Evolutionary conservation across 495 filamentous ascomycete genomes (phyloP).

Genomic region (Cercophora newfieldiana): DNA sequence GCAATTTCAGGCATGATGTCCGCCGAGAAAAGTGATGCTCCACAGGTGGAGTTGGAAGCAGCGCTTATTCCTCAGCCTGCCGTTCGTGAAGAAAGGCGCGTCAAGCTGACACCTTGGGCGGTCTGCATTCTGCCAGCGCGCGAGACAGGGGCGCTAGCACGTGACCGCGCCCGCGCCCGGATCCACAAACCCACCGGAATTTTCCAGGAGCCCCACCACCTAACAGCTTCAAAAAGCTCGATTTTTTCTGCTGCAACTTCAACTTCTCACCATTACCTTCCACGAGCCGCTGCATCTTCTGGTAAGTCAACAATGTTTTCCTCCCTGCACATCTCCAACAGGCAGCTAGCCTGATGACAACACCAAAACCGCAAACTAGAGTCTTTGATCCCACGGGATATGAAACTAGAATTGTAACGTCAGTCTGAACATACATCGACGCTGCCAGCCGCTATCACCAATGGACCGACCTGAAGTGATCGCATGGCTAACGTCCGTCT

Average conservation of each 20-base stretch:
- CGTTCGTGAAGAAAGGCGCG: not conserved
- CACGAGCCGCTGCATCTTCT: conserved; percentile 21
- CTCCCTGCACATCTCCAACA: conserved; percentile 14
- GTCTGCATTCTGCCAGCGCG: conserved; percentile 16
- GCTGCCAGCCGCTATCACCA: conserved; percentile 19
- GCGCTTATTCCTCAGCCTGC: not conserved
- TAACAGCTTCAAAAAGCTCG: conserved; percentile 36
- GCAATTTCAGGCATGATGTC: conserved; percentile 75
- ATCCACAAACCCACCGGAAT: conserved; percentile 21
- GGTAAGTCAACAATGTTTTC: conserved; percentile 34
- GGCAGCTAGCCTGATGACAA: conserved; percentile 53
- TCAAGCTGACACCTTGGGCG: not conserved
- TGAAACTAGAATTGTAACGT: conserved; percentile 98
- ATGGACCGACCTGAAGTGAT: not conserved
- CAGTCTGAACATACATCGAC: conserved; percentile 76
- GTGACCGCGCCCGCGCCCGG: conserved; percentile 16
- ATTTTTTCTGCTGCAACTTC: conserved; percentile 25
- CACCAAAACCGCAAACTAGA: conserved; percentile 98
- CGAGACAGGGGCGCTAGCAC: conserved; percentile 28
- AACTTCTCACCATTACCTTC: conserved; percentile 18
- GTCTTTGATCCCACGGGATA: conserved; percentile 92
- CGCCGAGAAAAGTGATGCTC: conserved; percentile 2
- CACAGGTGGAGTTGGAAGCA: not conserved
- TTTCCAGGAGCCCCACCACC: conserved; percentile 32
- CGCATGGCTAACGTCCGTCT: conserved; percentile 13